Percentiles rank a stretch among this genome's conserved stretches.
phyloP scores from a whole-genome alignment of 1,139 yeast species.

The Candida sanyaensis region DNA sequence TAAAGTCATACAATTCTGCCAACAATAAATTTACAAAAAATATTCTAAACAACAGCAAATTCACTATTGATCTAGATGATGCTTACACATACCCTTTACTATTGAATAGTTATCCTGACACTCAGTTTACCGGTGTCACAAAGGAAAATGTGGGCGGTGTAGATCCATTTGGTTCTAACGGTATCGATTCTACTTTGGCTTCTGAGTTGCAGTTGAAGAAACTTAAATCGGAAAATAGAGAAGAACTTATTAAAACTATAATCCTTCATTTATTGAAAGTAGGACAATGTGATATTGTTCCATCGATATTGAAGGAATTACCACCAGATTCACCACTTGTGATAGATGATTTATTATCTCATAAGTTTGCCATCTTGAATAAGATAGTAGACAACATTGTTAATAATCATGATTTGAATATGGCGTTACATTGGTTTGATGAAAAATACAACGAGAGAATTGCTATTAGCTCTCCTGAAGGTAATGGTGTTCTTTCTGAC shows the following conservation, averaged over 20 bases:
- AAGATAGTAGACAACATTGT: constrained; percentile 40
- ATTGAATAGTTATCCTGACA: constrained; percentile 33
- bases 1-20: constrained; percentile 41
- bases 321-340: constrained; percentile 15
- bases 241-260: constrained; percentile 42
- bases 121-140: constrained; percentile 7
- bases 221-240: constrained; percentile 30
- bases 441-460: constrained; percentile 21
- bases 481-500: neutral
- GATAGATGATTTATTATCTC: constrained; percentile 27
- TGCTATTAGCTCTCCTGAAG: neutral
- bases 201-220: constrained; percentile 16
- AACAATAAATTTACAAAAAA: constrained; percentile 40
- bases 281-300: constrained; percentile 43
- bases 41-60: constrained; percentile 31
- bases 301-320: constrained; percentile 31
- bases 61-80: constrained; percentile 39
- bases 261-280: constrained; percentile 42
- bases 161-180: neutral
- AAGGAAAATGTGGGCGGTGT: neutral
- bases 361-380: constrained; percentile 32
- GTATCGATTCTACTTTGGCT: neutral
- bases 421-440: constrained; percentile 40
- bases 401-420: constrained; percentile 32
- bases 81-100: constrained; percentile 45